These are phyloP conservation scores for Raddia distichophylla DNA, from an alignment of 176 grass and related monocot genomes.

Conservation along the genomic window DNA sequence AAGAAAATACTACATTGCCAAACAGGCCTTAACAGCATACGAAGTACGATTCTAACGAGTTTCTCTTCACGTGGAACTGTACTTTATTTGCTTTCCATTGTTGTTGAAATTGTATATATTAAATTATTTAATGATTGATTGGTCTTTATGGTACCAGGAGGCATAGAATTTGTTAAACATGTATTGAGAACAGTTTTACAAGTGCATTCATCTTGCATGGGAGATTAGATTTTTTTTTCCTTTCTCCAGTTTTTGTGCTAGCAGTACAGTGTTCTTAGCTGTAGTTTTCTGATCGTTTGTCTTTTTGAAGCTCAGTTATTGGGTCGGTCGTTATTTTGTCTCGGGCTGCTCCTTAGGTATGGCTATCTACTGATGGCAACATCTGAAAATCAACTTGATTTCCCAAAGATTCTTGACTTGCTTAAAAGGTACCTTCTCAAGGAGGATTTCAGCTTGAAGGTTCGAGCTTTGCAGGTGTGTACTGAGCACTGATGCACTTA, in stretches of 20 bases:
- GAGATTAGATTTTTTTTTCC: slow-evolving; percentile 3
- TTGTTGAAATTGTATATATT: slow-evolving; percentile 16
- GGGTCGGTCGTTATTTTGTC: slow-evolving; percentile 91
- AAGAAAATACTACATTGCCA: too few relatives aligned
- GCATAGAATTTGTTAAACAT: slow-evolving; percentile 19
- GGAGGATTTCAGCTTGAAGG: slow-evolving; percentile 92
- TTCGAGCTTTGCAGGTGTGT: slow-evolving; percentile 88
- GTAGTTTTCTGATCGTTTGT: slow-evolving; percentile 47
- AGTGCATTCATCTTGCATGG: slow-evolving; percentile 32
- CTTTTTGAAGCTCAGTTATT: slow-evolving; percentile 63
- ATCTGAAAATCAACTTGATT: slow-evolving; percentile 73
- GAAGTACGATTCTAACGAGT: neutral
- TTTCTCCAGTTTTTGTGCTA: slow-evolving; percentile 26
- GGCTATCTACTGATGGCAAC: slow-evolving; percentile 75
- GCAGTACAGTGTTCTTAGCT: slow-evolving; percentile 10
- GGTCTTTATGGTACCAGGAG: neutral
- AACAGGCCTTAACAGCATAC: neutral
- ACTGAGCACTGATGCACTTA: slow-evolving; percentile 24
- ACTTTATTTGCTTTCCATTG: slow-evolving; percentile 1
- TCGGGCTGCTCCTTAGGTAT: slow-evolving; percentile 92
- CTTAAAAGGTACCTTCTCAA: slow-evolving; percentile 71
- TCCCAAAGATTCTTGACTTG: slow-evolving; percentile 76
- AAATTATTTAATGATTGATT: slow-evolving; percentile 12
- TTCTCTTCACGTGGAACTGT: neutral
- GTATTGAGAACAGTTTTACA: slow-evolving; percentile 21